A percentile compares a stretch with the other conserved stretches of the same genome.
Evolutionary conservation across 176 grass and related monocot species (phyloP).

Genomic region (Coix lacrymajobi): DNA sequence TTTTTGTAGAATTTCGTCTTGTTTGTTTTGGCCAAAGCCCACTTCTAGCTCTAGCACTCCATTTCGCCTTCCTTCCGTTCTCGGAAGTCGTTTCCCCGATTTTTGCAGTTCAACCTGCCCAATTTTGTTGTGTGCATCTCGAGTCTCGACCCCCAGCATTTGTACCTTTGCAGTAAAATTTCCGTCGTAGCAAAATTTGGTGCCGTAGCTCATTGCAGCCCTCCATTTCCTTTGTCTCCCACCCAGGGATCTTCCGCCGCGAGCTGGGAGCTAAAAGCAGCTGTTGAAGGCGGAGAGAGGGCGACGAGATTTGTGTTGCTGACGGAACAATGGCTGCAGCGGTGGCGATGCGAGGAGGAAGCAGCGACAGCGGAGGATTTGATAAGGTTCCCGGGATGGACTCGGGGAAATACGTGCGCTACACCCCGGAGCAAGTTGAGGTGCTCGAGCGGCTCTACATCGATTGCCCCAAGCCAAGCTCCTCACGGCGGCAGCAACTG

Average conservation of each 20-base stretch:
- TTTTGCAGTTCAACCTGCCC: not conserved
- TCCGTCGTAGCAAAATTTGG: not conserved
- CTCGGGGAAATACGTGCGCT: conserved; percentile 84
- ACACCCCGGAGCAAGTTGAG: conserved; percentile 93
- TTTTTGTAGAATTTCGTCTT: not conserved
- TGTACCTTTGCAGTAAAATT: not conserved
- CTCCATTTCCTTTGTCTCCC: not conserved
- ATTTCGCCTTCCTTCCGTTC: not conserved
- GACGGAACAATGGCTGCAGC: conserved; percentile 53
- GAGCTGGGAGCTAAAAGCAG: not conserved
- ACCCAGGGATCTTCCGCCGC: conserved; percentile 10
- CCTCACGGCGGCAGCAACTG: conserved; percentile 72
- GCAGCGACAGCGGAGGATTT: conserved; percentile 42
- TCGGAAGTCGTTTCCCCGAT: not conserved
- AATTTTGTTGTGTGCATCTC: conserved; percentile 3
- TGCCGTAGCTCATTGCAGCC: not conserved
- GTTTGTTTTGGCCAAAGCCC: not conserved
- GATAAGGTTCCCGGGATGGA: conserved; percentile 54
- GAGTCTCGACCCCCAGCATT: not conserved
- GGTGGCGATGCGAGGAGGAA: conserved; percentile 54
- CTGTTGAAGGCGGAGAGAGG: not conserved
- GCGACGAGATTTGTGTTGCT: not conserved
- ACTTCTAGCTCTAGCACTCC: not conserved
- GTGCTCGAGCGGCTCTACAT: conserved; percentile 78
- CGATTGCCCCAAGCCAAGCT: conserved; percentile 91